Evolutionary conservation across 257 asterid species (phyloP).

Genomic region (Solanum chilense): DNA sequence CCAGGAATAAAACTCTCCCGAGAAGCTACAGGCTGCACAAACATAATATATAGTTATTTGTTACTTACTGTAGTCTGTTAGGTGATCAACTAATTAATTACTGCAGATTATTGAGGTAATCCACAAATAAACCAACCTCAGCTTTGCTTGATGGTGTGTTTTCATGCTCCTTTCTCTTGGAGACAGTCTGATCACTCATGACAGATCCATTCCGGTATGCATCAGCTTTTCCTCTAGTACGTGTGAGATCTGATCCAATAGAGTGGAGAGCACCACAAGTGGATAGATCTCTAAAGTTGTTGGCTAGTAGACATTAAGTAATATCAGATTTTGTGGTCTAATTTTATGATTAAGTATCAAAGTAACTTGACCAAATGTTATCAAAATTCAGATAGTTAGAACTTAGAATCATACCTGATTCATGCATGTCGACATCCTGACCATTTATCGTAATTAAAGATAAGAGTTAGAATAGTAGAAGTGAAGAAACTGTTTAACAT

Average conservation of each 20-base stretch:
- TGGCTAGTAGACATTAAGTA: slow-evolving; percentile 17
- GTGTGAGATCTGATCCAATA: slow-evolving; percentile 76
- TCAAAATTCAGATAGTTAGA: slow-evolving; percentile 5
- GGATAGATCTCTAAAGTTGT: slow-evolving; percentile 50
- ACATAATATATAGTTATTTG: neutral
- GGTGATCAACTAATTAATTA: neutral
- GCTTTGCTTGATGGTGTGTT: slow-evolving; percentile 70
- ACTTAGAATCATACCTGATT: slow-evolving; percentile 25
- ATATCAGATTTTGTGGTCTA: neutral
- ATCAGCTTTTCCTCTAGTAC: slow-evolving; percentile 49
- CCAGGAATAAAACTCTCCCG: slow-evolving; percentile 73
- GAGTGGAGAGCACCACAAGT: slow-evolving; percentile 94
- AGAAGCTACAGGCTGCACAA: slow-evolving; percentile 66
- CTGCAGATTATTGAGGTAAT: neutral
- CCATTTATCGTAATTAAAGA: neutral
- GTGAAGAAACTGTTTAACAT: neutral
- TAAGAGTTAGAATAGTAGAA: neutral
- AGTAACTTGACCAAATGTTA: neutral
- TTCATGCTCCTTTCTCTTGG: slow-evolving; percentile 37
- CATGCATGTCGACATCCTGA: slow-evolving; percentile 50
- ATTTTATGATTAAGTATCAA: neutral
- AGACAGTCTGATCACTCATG: slow-evolving; percentile 36
- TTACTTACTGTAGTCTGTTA: neutral
- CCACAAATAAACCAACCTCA: slow-evolving; percentile 28
- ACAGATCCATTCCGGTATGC: slow-evolving; percentile 27